Evolutionary conservation across 2,329 filamentous ascomycete species (phyloP).

Genomic region (Trichoderma gracile): DNA sequence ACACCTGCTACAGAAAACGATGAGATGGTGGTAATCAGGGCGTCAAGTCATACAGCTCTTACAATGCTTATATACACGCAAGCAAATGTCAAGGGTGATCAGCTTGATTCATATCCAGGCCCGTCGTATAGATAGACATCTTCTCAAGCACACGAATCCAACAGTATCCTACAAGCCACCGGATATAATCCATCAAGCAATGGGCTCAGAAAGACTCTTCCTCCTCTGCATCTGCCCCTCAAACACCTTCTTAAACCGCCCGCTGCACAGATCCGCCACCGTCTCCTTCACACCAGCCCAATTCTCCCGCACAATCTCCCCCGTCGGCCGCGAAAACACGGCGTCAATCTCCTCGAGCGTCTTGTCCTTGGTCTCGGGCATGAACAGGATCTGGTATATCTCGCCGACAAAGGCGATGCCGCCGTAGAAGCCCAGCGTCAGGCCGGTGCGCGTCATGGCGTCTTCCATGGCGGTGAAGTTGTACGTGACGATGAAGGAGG

Average conservation of each 20-base stretch:
- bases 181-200: constrained; percentile 18
- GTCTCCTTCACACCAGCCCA: constrained; percentile 40
- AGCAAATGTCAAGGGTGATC: no score
- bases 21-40: no score
- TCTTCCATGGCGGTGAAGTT: constrained; percentile 71
- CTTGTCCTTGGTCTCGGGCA: constrained; percentile 73
- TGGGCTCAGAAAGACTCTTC: constrained; percentile 25
- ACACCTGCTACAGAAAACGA: no score
- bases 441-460: constrained; percentile 65
- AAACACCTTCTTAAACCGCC: constrained; percentile 33
- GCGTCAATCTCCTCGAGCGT: constrained; percentile 70
- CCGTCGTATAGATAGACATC: no score
- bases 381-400: constrained; percentile 72
- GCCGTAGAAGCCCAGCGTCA: constrained; percentile 71
- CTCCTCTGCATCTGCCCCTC: constrained; percentile 30
- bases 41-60: no score
- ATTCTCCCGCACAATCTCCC: constrained; percentile 63
- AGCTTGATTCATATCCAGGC: no score
- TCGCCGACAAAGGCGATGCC: constrained; percentile 70
- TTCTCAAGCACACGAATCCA: not conserved
- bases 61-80: no score
- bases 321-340: constrained; percentile 64
- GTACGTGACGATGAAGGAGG: constrained; percentile 72
- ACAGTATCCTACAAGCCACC: no score
- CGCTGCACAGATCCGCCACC: constrained; percentile 31